Conservation (phyloP, 768 basidiomycete species). For the Trametes cubensis region DNA sequence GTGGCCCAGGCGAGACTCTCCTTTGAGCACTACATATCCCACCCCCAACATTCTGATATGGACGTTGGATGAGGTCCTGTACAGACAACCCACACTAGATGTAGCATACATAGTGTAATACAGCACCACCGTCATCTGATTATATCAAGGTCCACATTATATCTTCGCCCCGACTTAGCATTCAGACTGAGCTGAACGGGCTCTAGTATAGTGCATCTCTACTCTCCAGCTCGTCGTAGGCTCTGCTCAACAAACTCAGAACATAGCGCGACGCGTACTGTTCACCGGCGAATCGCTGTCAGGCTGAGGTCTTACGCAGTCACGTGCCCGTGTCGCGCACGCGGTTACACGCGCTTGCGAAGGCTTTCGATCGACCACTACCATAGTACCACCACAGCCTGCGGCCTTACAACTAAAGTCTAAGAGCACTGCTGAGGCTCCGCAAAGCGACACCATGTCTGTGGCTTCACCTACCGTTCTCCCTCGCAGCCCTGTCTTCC, state of each 20-base stretch:
- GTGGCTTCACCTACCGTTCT: slow-evolving; percentile 73
- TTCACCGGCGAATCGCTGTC: too few relatives aligned
- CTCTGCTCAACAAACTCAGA: too few relatives aligned
- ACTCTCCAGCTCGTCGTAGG: too few relatives aligned
- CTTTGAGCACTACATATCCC: slow-evolving; percentile 17
- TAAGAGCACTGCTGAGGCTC: background rate
- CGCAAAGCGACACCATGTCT: slow-evolving; percentile 40
- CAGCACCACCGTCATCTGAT: background rate
- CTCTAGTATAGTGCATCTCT: too few relatives aligned
- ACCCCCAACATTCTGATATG: background rate
- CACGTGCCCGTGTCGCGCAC: too few relatives aligned
- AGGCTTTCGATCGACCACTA: slow-evolving; percentile 1
- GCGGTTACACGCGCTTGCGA: too few relatives aligned
- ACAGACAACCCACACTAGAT: background rate
- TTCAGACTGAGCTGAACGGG: too few relatives aligned
- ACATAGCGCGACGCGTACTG: too few relatives aligned
- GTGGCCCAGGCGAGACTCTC: slow-evolving; percentile 28
- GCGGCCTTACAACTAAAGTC: too few relatives aligned
- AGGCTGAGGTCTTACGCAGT: too few relatives aligned
- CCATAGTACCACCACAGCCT: background rate
- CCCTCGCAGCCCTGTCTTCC: slow-evolving; percentile 63
- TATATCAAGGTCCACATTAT: too few relatives aligned
- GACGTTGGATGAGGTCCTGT: background rate
- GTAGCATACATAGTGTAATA: slow-evolving; percentile 20
- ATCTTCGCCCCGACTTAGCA: too few relatives aligned